Conservation (phyloP, 2,329 filamentous ascomycete species). For the Colletotrichum lentis region DNA sequence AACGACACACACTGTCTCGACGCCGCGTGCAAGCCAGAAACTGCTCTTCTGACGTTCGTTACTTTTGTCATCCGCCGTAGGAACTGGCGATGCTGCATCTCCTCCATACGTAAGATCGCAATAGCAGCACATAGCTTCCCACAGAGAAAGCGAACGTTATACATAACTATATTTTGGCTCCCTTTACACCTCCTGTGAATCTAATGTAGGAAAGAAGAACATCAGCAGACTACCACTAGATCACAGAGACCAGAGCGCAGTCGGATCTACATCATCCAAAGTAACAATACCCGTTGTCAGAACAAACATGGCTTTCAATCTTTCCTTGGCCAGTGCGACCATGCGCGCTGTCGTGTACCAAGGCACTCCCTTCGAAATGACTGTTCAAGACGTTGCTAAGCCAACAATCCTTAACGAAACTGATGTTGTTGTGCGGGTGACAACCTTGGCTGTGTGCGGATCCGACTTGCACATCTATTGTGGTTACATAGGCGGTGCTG, state of each 20-base stretch:
- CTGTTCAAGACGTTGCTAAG: constrained; percentile 37
- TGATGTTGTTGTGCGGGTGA: constrained; percentile 49
- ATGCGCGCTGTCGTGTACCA: constrained; percentile 39
- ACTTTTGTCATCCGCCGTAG: not conserved
- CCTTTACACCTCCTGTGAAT: not conserved
- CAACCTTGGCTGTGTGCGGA: constrained; percentile 47
- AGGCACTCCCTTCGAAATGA: constrained; percentile 37
- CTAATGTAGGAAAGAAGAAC: not conserved
- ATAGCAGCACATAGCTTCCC: not conserved
- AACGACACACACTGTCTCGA: not conserved
- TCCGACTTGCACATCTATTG: constrained; percentile 47
- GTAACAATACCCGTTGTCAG: not conserved
- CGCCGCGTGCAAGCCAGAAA: not conserved
- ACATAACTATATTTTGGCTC: constrained; percentile 2
- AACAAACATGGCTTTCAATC: constrained; percentile 1
- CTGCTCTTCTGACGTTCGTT: not conserved
- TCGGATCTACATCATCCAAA: not conserved
- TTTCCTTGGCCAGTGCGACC: not conserved
- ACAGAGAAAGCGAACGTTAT: not conserved
- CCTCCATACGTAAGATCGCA: not conserved
- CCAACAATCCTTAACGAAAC: constrained; percentile 35
- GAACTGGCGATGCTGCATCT: not conserved
- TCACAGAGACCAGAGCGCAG: not conserved
- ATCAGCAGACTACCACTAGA: not conserved
- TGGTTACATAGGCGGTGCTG: constrained; percentile 38